phyloP scores from a whole-genome alignment of 805 yeast species.

The Wickerhamiella sorbophila region DNA sequence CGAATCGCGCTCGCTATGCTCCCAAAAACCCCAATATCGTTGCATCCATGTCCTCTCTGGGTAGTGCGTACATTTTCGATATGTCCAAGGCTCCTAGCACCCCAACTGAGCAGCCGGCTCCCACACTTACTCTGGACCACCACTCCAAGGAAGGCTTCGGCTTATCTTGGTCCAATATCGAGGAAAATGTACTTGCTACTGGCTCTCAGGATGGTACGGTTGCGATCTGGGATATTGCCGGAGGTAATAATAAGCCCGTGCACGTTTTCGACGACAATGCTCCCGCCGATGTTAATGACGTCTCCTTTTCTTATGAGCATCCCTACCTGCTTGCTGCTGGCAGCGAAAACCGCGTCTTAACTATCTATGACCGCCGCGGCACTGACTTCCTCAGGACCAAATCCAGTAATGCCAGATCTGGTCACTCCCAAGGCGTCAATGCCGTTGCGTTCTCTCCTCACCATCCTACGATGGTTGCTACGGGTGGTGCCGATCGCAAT shows the following conservation, averaged over 20 bases:
- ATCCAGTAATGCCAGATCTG: constrained; percentile 25
- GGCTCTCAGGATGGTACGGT: constrained; percentile 55
- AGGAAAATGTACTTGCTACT: constrained; percentile 35
- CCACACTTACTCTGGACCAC: constrained; percentile 29
- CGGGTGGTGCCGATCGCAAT: constrained; percentile 67
- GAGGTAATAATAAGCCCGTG: constrained; percentile 28
- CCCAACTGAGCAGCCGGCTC: constrained; percentile 6
- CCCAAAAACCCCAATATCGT: constrained; percentile 33
- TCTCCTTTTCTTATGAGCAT: constrained; percentile 38
- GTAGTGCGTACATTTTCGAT: constrained; percentile 24
- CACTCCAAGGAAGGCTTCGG: constrained; percentile 60
- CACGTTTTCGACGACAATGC: constrained; percentile 40
- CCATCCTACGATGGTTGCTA: constrained; percentile 42
- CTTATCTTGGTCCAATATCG: constrained; percentile 46
- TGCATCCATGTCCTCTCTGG: constrained; percentile 38
- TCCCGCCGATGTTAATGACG: constrained; percentile 40
- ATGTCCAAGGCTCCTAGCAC: constrained; percentile 5
- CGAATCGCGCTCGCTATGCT: constrained; percentile 45
- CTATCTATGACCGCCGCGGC: constrained; percentile 48
- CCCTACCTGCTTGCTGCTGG: constrained; percentile 48
- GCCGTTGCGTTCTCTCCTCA: constrained; percentile 51
- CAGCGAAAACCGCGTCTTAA: constrained; percentile 49
- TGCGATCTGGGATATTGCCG: constrained; percentile 51
- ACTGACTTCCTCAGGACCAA: neutral
- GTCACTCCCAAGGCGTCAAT: constrained; percentile 46